phyloP scores from a whole-genome alignment of 1,139 yeast species.

The Zygosaccharomyces pseudobailii region DNA sequence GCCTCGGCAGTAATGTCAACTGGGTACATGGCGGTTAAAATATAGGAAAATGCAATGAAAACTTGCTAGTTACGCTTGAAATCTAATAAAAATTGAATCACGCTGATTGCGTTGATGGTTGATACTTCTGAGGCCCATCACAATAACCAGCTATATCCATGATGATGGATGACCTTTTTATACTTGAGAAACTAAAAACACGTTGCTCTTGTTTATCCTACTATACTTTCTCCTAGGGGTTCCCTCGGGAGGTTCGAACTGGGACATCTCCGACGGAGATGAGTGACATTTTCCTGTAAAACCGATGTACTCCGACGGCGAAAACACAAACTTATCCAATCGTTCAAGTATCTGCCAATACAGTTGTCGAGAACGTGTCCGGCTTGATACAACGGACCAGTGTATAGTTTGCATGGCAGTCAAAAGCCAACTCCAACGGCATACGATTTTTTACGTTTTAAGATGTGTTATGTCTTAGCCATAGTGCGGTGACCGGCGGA shows the following conservation, averaged over 20 bases:
- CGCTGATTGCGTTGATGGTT: not conserved
- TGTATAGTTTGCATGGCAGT: not conserved
- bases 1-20: slow-evolving; percentile 11
- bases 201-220: slow-evolving; percentile 1
- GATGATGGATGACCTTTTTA: not conserved
- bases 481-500: not conserved
- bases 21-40: slow-evolving; percentile 9
- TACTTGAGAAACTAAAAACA: slow-evolving; percentile 1
- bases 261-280: not conserved
- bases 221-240: not conserved
- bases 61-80: not conserved
- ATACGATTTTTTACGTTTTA: too few species aligned
- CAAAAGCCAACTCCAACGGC: not conserved
- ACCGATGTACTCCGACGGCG: not conserved
- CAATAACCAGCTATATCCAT: not conserved
- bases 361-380: too few species aligned
- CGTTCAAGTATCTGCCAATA: not conserved
- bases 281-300: not conserved
- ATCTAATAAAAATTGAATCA: not conserved
- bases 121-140: not conserved
- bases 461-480: not conserved
- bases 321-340: not conserved
- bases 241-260: not conserved
- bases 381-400: too few species aligned
- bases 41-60: not conserved